Conservation (phyloP, 2,329 filamentous ascomycete genomes). For the Podosphaera fusca region DNA sequence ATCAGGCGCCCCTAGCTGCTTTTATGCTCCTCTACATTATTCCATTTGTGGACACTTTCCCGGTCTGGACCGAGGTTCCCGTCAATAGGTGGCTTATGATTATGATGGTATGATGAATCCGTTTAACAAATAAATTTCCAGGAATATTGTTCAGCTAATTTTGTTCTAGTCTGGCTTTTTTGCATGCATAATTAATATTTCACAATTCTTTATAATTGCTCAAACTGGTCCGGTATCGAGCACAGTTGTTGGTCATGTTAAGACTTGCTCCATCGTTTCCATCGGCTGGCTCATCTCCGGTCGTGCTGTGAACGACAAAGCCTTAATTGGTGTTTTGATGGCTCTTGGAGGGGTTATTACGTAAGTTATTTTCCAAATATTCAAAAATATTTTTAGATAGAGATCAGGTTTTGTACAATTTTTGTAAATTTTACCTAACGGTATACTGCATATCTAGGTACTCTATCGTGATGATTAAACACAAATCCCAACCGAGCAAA, state of each 20-base stretch:
- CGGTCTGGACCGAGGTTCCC: slow-evolving; percentile 28
- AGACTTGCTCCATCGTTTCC: slow-evolving; percentile 41
- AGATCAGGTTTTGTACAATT: neutral
- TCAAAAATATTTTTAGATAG: neutral
- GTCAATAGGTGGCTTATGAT: slow-evolving; percentile 34
- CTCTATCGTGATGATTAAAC: slow-evolving; percentile 24
- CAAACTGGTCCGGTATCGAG: slow-evolving; percentile 39
- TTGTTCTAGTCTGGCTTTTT: slow-evolving; percentile 32
- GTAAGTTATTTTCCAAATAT: slow-evolving; percentile 19
- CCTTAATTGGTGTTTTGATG: slow-evolving; percentile 29
- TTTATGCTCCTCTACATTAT: slow-evolving; percentile 41
- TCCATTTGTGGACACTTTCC: slow-evolving; percentile 40
- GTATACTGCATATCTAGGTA: slow-evolving; percentile 17
- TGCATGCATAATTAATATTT: slow-evolving; percentile 41
- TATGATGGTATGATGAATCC: slow-evolving; percentile 23
- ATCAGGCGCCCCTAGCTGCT: slow-evolving; percentile 40
- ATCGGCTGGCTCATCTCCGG: slow-evolving; percentile 36
- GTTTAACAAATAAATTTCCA: neutral
- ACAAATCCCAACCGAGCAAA: slow-evolving; percentile 15
- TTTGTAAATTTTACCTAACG: too few species aligned
- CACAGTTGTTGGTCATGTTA: slow-evolving; percentile 41
- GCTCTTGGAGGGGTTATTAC: slow-evolving; percentile 33
- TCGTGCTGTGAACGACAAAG: slow-evolving; percentile 30
- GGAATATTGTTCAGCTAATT: slow-evolving; percentile 8
- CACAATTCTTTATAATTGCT: slow-evolving; percentile 37